phyloP scores from a whole-genome alignment of 2,329 filamentous ascomycete genomes.

The Fusarium concolor region DNA sequence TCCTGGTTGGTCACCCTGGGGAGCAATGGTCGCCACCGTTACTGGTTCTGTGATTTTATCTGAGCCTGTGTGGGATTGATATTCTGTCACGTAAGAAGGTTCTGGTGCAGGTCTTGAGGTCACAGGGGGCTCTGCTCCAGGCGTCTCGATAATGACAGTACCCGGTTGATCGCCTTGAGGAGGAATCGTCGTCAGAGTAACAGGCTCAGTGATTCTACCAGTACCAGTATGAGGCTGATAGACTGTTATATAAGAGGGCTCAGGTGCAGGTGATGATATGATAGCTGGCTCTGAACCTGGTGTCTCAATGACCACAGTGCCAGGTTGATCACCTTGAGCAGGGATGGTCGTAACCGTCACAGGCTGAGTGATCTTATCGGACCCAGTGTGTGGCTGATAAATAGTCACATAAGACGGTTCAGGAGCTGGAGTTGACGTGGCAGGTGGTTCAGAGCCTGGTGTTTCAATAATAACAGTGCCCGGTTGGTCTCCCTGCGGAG shows the following conservation, averaged over 20 bases:
- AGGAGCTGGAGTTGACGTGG: background rate
- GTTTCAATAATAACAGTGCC: constrained; percentile 22
- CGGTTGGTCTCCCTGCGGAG: constrained; percentile 7
- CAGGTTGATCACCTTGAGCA: background rate
- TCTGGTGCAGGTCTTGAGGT: constrained; percentile 3
- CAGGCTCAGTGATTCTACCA: background rate
- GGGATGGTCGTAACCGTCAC: background rate
- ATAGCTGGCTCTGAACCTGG: constrained; percentile 5
- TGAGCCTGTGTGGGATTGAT: background rate
- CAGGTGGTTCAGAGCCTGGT: constrained; percentile 8
- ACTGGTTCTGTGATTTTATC: background rate
- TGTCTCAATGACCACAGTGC: constrained; percentile 17
- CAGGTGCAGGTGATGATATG: background rate
- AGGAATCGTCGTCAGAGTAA: background rate
- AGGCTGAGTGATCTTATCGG: background rate
- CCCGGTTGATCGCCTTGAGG: constrained; percentile 9
- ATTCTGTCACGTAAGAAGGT: constrained; percentile 13
- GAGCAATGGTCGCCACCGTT: constrained; percentile 9
- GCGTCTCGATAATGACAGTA: constrained; percentile 21
- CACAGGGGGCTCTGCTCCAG: background rate
- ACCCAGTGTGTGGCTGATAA: constrained; percentile 4
- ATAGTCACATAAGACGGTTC: constrained; percentile 11
- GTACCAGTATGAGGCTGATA: constrained; percentile 1
- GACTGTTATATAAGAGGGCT: constrained; percentile 2
- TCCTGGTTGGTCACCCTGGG: constrained; percentile 8